Conservation (phyloP, 768 basidiomycete species). For the Lactarius hatsudake region DNA sequence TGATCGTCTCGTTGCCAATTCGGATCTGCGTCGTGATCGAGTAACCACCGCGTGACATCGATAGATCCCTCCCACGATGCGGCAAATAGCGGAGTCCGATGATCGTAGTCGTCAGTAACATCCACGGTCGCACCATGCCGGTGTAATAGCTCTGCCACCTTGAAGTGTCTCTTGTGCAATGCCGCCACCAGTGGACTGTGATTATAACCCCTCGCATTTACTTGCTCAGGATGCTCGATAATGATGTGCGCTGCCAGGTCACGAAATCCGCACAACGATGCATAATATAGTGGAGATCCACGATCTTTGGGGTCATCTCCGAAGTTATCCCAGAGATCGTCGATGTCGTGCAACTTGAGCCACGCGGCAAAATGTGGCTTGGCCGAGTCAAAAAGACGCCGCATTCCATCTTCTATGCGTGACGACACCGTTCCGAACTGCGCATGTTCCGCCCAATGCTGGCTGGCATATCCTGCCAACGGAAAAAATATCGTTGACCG, state of each 20-base stretch:
- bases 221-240: neutral
- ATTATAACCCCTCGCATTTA: neutral
- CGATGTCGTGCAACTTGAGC: neutral
- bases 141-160: neutral
- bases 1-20: neutral
- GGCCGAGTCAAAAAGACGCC: neutral
- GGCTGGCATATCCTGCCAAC: neutral
- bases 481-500: neutral
- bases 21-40: neutral
- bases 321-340: rapidly evolving
- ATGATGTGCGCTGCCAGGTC: neutral
- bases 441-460: neutral
- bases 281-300: neutral
- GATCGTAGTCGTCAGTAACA: neutral
- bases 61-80: neutral
- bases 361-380: neutral
- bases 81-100: neutral
- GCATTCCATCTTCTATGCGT: neutral
- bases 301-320: rapidly evolving
- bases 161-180: neutral
- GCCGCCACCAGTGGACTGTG: neutral
- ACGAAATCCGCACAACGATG: neutral
- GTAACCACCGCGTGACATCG: neutral
- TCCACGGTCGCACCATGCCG: neutral
- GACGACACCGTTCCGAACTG: neutral